phyloP scores from a whole-genome alignment of 495 filamentous ascomycete species.

The Penicillium canescens region DNA sequence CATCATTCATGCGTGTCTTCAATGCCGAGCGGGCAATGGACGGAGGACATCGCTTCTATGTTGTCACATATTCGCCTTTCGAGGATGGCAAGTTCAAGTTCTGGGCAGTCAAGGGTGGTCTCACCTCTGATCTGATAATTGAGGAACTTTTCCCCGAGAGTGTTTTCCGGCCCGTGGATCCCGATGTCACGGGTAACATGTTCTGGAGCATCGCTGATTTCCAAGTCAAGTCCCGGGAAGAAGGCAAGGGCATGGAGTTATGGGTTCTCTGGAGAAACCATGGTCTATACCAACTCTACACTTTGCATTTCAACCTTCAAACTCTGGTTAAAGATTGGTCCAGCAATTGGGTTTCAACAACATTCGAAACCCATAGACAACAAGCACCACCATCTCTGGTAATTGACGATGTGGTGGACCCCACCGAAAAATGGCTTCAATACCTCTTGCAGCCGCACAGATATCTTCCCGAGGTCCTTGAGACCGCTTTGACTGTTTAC shows the following conservation, averaged over 20 bases:
- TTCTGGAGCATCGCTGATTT: conserved; percentile 91
- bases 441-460: conserved; percentile 81
- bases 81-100: conserved; percentile 93
- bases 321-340: conserved; percentile 59
- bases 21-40: conserved; percentile 53
- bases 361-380: conserved; percentile 59
- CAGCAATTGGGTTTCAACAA: conserved; percentile 71
- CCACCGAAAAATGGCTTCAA: conserved; percentile 47
- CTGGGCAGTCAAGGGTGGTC: conserved; percentile 72
- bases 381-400: conserved; percentile 52
- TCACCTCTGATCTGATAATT: conserved; percentile 61
- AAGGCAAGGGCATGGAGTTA: conserved; percentile 59
- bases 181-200: conserved; percentile 68
- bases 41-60: conserved; percentile 64
- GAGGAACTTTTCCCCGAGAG: conserved; percentile 66
- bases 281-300: conserved; percentile 71
- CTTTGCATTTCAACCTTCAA: conserved; percentile 56
- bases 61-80: conserved; percentile 84
- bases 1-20: conserved; percentile 71
- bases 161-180: conserved; percentile 65
- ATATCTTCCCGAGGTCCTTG: conserved; percentile 74
- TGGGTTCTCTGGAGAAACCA: conserved; percentile 92
- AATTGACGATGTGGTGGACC: conserved; percentile 61
- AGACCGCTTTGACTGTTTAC: conserved; percentile 77
- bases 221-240: conserved; percentile 55